Conservation (phyloP, 305 asterid species). For the Solanum aculeatissimum region DNA sequence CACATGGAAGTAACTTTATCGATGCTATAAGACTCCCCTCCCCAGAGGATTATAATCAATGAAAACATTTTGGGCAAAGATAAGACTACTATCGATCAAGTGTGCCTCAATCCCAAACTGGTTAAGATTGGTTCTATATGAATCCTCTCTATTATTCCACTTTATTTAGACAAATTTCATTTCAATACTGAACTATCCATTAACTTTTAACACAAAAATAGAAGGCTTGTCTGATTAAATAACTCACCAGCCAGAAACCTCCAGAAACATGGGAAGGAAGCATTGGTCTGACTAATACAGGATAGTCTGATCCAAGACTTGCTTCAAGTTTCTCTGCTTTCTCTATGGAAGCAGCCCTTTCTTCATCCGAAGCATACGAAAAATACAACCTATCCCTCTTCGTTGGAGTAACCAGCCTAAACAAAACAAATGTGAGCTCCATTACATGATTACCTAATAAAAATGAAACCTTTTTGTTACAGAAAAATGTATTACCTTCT, state of each 20-base stretch:
- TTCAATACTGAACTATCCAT: not conserved
- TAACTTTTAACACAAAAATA: not conserved
- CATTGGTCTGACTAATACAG: slow-evolving; percentile 60
- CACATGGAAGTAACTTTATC: too few species aligned
- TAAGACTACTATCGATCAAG: not conserved
- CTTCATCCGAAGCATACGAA: slow-evolving; percentile 67
- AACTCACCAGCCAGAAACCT: slow-evolving; percentile 87
- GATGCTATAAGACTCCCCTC: too few species aligned
- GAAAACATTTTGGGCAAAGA: not conserved
- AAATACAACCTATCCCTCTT: slow-evolving; percentile 33
- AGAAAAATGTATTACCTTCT: slow-evolving; percentile 38
- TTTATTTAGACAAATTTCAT: not conserved
- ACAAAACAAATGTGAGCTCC: not conserved
- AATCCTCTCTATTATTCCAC: not conserved
- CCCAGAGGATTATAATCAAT: not conserved
- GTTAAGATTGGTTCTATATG: not conserved
- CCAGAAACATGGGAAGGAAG: slow-evolving; percentile 95
- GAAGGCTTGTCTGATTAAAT: not conserved
- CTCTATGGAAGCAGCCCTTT: slow-evolving; percentile 37
- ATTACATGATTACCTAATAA: not conserved
- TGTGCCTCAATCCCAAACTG: not conserved
- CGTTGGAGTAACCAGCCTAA: slow-evolving; percentile 29
- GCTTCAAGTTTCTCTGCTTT: slow-evolving; percentile 58
- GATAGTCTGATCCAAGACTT: slow-evolving; percentile 35
- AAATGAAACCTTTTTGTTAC: not conserved